A percentile compares a stretch with the other conserved stretches of the same genome.
Conservation (phyloP, 2,329 filamentous ascomycete genomes). For the Phyllosticta citriasiana region DNA sequence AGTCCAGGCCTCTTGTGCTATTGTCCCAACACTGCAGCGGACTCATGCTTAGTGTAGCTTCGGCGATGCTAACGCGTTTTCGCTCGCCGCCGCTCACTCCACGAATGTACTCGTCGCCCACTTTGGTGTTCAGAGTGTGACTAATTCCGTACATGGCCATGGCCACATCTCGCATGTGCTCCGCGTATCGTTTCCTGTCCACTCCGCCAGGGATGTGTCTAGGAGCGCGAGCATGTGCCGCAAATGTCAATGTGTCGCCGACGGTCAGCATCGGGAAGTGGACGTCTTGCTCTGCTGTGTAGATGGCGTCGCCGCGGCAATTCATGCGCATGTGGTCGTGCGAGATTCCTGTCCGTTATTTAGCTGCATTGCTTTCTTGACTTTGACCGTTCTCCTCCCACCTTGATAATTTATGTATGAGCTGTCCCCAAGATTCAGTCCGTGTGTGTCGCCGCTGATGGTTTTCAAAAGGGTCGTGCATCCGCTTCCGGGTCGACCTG, state of each 20-base stretch:
- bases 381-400: conserved; percentile 14
- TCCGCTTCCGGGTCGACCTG: conserved; percentile 50
- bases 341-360: conserved; percentile 42
- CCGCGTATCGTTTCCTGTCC: conserved; percentile 43
- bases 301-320: conserved; percentile 78
- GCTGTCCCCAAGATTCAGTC: conserved; percentile 59
- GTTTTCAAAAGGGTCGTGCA: conserved; percentile 83
- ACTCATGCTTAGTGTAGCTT: conserved; percentile 58
- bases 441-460: conserved; percentile 72
- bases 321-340: conserved; percentile 65
- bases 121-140: conserved; percentile 61
- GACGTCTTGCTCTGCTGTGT: conserved; percentile 74
- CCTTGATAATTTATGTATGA: conserved; percentile 78
- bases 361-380: not conserved
- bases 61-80: conserved; percentile 74
- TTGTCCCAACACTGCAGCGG: conserved; percentile 69
- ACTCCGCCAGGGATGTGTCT: conserved; percentile 51
- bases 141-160: conserved; percentile 69
- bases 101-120: conserved; percentile 66
- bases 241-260: conserved; percentile 70
- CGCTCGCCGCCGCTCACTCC: conserved; percentile 67
- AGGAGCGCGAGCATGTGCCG: conserved; percentile 59
- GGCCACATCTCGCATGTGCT: conserved; percentile 58
- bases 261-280: conserved; percentile 71
- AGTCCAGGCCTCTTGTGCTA: conserved; percentile 63